Evolutionary conservation across 805 yeast genomes (phyloP).

Genomic region (Metschnikowia chrysomelidarum): DNA sequence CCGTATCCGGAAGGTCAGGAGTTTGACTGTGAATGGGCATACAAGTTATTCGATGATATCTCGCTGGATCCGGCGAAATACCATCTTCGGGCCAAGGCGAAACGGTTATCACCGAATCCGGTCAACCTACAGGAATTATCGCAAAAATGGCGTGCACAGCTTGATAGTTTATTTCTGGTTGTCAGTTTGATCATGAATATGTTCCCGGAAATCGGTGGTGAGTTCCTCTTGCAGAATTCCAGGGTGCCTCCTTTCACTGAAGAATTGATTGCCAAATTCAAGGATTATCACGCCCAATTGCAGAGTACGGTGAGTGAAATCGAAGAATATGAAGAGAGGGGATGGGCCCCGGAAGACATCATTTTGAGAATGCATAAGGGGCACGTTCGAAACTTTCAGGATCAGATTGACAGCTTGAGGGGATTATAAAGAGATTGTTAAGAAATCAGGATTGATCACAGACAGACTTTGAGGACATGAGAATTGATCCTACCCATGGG

Average conservation of each 20-base stretch:
- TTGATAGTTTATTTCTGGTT: conserved; percentile 24
- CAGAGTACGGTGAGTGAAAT: conserved; percentile 24
- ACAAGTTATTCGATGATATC: conserved; percentile 42
- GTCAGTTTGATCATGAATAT: conserved; percentile 30
- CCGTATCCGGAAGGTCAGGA: conserved; percentile 28
- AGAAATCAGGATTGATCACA: not conserved
- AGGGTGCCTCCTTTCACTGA: conserved; percentile 35
- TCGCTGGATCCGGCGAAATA: conserved; percentile 47
- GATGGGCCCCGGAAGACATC: conserved; percentile 41
- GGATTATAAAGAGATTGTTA: not conserved
- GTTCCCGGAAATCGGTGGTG: conserved; percentile 32
- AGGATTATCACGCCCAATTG: conserved; percentile 23
- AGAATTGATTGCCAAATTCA: conserved; percentile 22
- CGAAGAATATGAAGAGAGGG: conserved; percentile 32
- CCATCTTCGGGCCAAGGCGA: conserved; percentile 43
- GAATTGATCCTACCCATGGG: not conserved
- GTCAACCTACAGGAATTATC: conserved; percentile 35
- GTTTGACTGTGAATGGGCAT: conserved; percentile 33
- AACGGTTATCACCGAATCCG: conserved; percentile 32
- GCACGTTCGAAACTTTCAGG: conserved; percentile 3
- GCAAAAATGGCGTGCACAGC: conserved; percentile 18
- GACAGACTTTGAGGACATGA: not conserved
- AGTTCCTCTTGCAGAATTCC: conserved; percentile 35
- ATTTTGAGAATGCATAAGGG: conserved; percentile 27
- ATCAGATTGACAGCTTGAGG: conserved; percentile 6